Conservation (phyloP, 2,329 filamentous ascomycete species). For the Penicillium sp. region DNA sequence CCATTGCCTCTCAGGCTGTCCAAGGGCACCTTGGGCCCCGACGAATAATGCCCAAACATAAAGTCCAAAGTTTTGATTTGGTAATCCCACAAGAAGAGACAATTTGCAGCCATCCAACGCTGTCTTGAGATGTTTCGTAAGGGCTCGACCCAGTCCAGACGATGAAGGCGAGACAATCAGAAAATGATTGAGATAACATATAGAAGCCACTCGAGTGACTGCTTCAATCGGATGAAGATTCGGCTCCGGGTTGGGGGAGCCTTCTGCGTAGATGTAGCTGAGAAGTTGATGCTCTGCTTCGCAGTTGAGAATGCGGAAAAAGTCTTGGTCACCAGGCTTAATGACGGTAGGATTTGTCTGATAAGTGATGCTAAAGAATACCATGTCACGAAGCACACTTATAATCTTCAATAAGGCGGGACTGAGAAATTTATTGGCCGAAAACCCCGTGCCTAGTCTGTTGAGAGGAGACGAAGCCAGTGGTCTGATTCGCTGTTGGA, state of each 20-base stretch:
- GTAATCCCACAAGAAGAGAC: slow-evolving; percentile 15
- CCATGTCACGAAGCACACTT: slow-evolving; percentile 31
- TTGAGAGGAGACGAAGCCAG: slow-evolving; percentile 25
- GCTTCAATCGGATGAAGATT: slow-evolving; percentile 31
- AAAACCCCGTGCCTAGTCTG: slow-evolving; percentile 30
- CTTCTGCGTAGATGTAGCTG: slow-evolving; percentile 35
- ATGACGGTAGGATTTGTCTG: slow-evolving; percentile 23
- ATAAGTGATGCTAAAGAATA: slow-evolving; percentile 35
- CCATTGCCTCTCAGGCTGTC: slow-evolving; percentile 31
- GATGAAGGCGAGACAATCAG: slow-evolving; percentile 37
- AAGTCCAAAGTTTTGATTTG: slow-evolving; percentile 25
- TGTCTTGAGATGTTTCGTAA: slow-evolving; percentile 32
- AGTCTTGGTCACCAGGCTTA: slow-evolving; percentile 29
- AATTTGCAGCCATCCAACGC: slow-evolving; percentile 23
- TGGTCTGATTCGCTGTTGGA: slow-evolving; percentile 32
- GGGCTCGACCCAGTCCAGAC: slow-evolving; percentile 35
- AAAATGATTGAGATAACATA: slow-evolving; percentile 34
- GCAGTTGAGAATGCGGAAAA: slow-evolving; percentile 35
- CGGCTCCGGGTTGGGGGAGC: slow-evolving; percentile 1
- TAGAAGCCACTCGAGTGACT: slow-evolving; percentile 32
- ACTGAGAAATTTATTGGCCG: slow-evolving; percentile 32
- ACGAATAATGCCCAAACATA: slow-evolving; percentile 37
- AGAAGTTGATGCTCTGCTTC: slow-evolving; percentile 42
- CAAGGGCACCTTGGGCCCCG: slow-evolving; percentile 34
- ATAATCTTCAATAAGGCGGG: slow-evolving; percentile 28